Evolutionary conservation across 495 filamentous ascomycete genomes (phyloP), one percentile per base, ranked within the genome.

Genomic region (Tuber microsphaerosporum): DNA sequence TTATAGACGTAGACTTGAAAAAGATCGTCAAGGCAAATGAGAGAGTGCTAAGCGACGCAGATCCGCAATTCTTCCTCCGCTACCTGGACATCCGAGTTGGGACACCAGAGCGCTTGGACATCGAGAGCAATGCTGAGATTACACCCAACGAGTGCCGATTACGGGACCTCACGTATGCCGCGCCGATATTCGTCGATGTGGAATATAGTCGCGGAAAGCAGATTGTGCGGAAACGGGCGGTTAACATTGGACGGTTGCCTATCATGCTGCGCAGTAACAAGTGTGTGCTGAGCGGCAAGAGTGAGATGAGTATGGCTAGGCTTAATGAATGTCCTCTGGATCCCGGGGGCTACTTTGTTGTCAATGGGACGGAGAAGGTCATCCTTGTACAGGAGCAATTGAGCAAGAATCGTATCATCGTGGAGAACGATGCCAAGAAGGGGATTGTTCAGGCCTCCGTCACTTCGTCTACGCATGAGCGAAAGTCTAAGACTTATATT

Each of bases 331-430:
- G 95, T 82, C 92, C 95, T 3, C 86, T 98, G 41, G 95, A 99
- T 84, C 95, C 96, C 2, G 95, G 95, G 73, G 95, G 95, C 42
- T 99, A 99, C 84, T 99, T 99, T 82, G 92, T 93, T 75, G 89
- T 92, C 70, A 89, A 90, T 77, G 91, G 91, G 14, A 92, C 91
- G 71, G 95, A 99, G 81, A 98, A 98, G 86, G 95, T 98, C 71
- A 98, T 99, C 82, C 88, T 99, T 20, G 94, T 98, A 46, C 95
- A 98, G 83, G 95, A 99, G 80, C 95, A 98, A 84, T 85, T 98
- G 82, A 98, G 94, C 87, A 98, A 98, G 86, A 99, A 99, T 84
- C 88, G 95, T 85, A 93, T 98, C 75, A 97, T 99, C 82, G 94
- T 99, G 14, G 96, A 99, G 84, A 89, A 91, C 61, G 93, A 95